phyloP scores from a whole-genome alignment of 345 rosid species.

The Lumnitzera racemosa region DNA sequence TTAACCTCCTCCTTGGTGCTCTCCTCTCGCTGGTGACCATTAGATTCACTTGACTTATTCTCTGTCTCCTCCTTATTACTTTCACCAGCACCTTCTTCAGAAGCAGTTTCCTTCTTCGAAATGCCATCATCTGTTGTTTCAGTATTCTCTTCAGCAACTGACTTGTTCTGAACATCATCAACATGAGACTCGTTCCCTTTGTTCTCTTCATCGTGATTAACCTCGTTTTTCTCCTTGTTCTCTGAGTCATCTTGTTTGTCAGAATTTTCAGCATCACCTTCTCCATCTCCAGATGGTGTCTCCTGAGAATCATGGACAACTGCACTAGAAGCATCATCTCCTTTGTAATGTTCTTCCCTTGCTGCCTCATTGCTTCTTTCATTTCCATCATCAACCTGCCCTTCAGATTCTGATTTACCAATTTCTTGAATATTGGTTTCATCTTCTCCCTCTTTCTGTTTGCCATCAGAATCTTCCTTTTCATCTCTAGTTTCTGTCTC shows the following conservation, averaged over 20 bases:
- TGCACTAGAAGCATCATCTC: constrained; percentile 80
- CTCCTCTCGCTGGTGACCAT: constrained; percentile 10
- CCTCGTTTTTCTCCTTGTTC: constrained; percentile 24
- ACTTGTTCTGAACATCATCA: constrained; percentile 24
- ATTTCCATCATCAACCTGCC: constrained; percentile 35
- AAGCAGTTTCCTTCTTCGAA: constrained; percentile 5
- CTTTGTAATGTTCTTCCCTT: constrained; percentile 71
- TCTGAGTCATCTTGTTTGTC: constrained; percentile 22
- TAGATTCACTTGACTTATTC: constrained; percentile 12
- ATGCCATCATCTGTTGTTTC: constrained; percentile 18
- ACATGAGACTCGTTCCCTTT: constrained; percentile 17
- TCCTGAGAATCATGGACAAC: constrained; percentile 45
- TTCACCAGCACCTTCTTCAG: constrained; percentile 19
- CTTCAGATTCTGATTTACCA: constrained; percentile 22
- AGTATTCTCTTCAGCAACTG: constrained; percentile 24
- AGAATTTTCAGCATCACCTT: constrained; percentile 15
- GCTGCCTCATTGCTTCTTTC: constrained; percentile 38
- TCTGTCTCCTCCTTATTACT: constrained; percentile 21
- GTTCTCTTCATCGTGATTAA: constrained; percentile 2
- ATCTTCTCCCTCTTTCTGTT: constrained; percentile 11
- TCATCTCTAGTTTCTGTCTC: constrained; percentile 13
- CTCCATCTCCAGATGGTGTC: constrained; percentile 21
- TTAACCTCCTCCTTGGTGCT: background rate
- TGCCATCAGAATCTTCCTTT: constrained; percentile 7
- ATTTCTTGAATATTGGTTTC: constrained; percentile 14